Base-by-base conservation (phyloP, 2,329 filamentous ascomycete genomes). In the Cryphonectria carpinicola region DNA sequence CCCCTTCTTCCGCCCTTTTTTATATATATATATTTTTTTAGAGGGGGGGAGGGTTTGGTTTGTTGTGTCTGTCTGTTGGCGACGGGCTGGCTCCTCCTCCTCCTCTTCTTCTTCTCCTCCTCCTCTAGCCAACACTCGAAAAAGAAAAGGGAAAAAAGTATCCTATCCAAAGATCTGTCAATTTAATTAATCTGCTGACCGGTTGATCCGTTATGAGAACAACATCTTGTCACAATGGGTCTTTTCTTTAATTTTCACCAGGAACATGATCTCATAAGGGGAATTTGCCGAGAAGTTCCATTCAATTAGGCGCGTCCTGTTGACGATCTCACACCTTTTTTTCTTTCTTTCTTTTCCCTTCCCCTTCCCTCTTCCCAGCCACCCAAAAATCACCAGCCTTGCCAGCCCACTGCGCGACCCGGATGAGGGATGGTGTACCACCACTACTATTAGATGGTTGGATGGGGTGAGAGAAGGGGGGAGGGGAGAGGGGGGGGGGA, bases 221-320 rank as follows among this genome's bases (percentile, higher is more conserved):
- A 49, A 49, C 22, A n/a, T 49, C 46, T 11, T n/a, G 19, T 49
- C 46, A 22, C 19, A n/a, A 49, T 49, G 46, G 46, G 8, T 10
- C 46, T 49, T 49, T 49, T 49, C 37, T 49, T 11, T 49, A 4
- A 2, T 46, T 4, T 7, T 46, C 43, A n/a, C 46, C 46, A 49
- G 46, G 46, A 49, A 49, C 46, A 58, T 58, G 54, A 58, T 58
- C 54, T 58, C 54, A 58, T 58, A 58, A 35, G 28, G 54, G 54
- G 54, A 49, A 49, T 49, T 49, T 49, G 46, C 46, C 46, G 46
- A 49, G 19, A 49, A 22, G 10, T 6, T 19, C 28, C 54, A 32
- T 32, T 61, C 58, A 19, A 11, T n/a, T 39, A 19, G 58, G 35
- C 58, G 35, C 32, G 19, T 37, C 58, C 32, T 61, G 58, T 39